A percentile compares a stretch with the other conserved stretches of the same genome.
These are phyloP conservation scores for Xylaria sp. DNA, from an alignment of 2,329 filamentous ascomycete species.

Conservation along the genomic window DNA sequence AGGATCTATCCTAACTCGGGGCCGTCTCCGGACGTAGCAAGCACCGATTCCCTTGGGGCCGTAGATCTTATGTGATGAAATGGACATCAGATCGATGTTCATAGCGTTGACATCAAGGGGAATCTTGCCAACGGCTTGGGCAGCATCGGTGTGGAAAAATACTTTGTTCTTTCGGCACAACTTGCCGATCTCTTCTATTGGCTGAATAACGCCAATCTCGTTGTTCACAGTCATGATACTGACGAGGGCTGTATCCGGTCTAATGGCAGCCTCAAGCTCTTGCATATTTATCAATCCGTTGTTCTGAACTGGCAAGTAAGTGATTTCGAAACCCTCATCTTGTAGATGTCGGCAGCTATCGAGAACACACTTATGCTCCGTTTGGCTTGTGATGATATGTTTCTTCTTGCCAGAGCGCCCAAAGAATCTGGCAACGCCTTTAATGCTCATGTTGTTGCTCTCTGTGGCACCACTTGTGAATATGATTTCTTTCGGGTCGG, in stretches of 20 bases:
- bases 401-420: constrained; percentile 93
- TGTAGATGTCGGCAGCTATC: constrained; percentile 97
- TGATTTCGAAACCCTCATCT: constrained; percentile 94
- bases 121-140: constrained; percentile 98
- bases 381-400: constrained; percentile 96
- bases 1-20: constrained; percentile 91
- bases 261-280: constrained; percentile 85
- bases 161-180: constrained; percentile 90
- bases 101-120: constrained; percentile 95
- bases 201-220: constrained; percentile 99
- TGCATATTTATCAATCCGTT: constrained; percentile 87
- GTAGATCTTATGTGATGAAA: constrained; percentile 98
- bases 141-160: constrained; percentile 97
- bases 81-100: constrained; percentile 98
- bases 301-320: constrained; percentile 89
- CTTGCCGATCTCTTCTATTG: constrained; percentile 89
- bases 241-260: constrained; percentile 88
- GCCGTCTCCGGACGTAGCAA: constrained; percentile 91
- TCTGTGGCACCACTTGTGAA: constrained; percentile 98
- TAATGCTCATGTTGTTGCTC: constrained; percentile 99
- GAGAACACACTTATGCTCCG: constrained; percentile 98
- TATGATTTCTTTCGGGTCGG: constrained; percentile 96
- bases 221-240: constrained; percentile 99
- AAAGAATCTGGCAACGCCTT: constrained; percentile 96
- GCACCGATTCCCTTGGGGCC: constrained; percentile 96